Conservation (phyloP, 768 basidiomycete genomes). For the Termitomyces sp. region DNA sequence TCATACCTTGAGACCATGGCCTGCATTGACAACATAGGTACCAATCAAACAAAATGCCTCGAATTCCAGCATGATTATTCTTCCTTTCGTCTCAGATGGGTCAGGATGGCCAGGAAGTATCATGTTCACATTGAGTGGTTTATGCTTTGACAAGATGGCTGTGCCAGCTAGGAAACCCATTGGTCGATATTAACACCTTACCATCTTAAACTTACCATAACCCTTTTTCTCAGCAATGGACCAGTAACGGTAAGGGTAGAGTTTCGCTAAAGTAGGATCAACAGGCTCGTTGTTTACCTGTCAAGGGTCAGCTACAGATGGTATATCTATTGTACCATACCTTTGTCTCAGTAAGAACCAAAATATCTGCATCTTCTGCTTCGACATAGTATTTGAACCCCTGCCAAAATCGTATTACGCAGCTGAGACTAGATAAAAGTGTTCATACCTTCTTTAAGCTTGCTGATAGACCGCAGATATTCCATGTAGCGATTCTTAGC, state of each 20-base stretch:
- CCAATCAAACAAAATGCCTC: constrained; percentile 62
- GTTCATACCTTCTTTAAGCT: constrained; percentile 67
- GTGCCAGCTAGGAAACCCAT: constrained; percentile 59
- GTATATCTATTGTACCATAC: constrained; percentile 24
- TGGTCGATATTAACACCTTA: neutral
- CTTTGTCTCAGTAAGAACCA: constrained; percentile 86
- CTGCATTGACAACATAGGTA: constrained; percentile 85
- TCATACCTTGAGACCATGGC: constrained; percentile 63
- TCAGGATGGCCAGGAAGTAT: constrained; percentile 75
- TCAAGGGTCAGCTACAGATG: neutral
- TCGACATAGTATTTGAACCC: constrained; percentile 81
- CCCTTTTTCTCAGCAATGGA: constrained; percentile 73
- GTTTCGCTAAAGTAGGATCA: constrained; percentile 48
- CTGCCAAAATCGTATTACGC: constrained; percentile 24
- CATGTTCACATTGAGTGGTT: constrained; percentile 60
- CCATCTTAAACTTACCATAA: constrained; percentile 46
- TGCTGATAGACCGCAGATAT: constrained; percentile 72
- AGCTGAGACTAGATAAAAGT: neutral
- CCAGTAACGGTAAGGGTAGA: constrained; percentile 74
- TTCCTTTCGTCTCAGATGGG: constrained; percentile 58
- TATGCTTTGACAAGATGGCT: constrained; percentile 72
- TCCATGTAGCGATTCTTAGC: constrained; percentile 66
- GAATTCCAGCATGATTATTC: constrained; percentile 82
- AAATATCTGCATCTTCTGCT: constrained; percentile 81
- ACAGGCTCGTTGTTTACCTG: constrained; percentile 70